Base-by-base conservation (phyloP, 805 yeast species). In the Metschnikowia sp. region DNA sequence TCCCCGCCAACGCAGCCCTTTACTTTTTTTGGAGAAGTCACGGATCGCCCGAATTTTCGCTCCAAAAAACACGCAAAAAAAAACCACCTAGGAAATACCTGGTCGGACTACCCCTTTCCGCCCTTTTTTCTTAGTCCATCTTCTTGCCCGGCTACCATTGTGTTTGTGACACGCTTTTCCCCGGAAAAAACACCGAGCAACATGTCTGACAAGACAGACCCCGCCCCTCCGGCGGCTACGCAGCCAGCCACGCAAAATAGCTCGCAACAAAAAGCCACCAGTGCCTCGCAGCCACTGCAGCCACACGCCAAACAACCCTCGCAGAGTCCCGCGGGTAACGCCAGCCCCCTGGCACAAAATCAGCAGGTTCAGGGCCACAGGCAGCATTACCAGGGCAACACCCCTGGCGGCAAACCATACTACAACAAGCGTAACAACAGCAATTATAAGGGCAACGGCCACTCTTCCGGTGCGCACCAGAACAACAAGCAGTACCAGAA, bases 351-450 rank as follows among this genome's bases (percentile, higher is more conserved):
- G 29, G 32, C 36, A 31, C 45, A 42, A 22, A 29, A 29, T 32
- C 40, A 34, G 39, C 47, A 30, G 8, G 12, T 15, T 15, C 18
- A 42, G 22, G 50, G 54, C 40, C 50, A 36, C 42, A 45, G 45
- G 39, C 52, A 45, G 31, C 44, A 44, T 26, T 44, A 44, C 36
- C 15, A 22, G 22, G 48, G 48, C 32, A 26, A 32, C 28, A 15
- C 18, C 18, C 32, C 19, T 15, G 32, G 30, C 37, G 37, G 37
- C 45, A 46, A 50, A 8, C 42, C 46, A 49, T 55, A 58, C 50
- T 54, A 57, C 47, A 55, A 56, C 45, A 48, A 48, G 29, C 50
- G 56, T 42, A 56, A 54, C 50, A 42, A 40, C 46, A 43, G 54
- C 53, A 50, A 55, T 50, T 51, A 42, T 49, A 48, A 50, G 44